A percentile compares a stretch with the other conserved stretches of the same genome.
Evolutionary conservation across 148 eudicot species (phyloP).

Genomic region (Heliamphora exappendiculata): DNA sequence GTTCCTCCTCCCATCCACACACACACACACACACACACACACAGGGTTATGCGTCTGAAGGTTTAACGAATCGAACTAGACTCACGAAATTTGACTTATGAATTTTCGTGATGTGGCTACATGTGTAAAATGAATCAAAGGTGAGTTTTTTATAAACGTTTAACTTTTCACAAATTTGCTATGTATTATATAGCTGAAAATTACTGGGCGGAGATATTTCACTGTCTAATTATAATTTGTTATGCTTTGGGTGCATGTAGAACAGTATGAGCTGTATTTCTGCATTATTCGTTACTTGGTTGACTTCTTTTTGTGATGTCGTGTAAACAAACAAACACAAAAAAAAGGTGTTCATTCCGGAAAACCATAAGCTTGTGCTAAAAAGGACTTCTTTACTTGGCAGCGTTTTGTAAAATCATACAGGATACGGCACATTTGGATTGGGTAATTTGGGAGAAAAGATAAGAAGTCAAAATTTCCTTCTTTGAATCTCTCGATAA

Average conservation of each 20-base stretch:
- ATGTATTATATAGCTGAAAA: neutral
- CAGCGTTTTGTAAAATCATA: no score
- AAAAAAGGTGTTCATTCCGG: neutral
- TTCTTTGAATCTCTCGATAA: no score
- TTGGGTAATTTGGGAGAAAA: no score
- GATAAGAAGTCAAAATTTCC: no score
- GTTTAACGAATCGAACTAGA: no score
- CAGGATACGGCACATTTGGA: no score
- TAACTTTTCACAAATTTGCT: neutral
- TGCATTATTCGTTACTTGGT: neutral
- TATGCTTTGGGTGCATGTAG: neutral
- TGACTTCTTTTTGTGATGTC: neutral
- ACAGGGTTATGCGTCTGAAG: no score
- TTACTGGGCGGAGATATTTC: neutral
- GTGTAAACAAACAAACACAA: neutral
- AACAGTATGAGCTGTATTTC: neutral
- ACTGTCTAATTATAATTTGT: neutral
- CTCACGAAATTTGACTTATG: neutral
- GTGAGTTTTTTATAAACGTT: neutral
- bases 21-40: neutral
- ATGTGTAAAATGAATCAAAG: no score
- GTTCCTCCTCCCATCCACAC: constrained; percentile 17
- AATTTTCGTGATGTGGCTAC: neutral
- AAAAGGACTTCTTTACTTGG: neutral
- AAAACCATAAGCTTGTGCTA: neutral